Base-by-base conservation (phyloP, 2,329 filamentous ascomycete genomes). In the Verticillium tricorpus region DNA sequence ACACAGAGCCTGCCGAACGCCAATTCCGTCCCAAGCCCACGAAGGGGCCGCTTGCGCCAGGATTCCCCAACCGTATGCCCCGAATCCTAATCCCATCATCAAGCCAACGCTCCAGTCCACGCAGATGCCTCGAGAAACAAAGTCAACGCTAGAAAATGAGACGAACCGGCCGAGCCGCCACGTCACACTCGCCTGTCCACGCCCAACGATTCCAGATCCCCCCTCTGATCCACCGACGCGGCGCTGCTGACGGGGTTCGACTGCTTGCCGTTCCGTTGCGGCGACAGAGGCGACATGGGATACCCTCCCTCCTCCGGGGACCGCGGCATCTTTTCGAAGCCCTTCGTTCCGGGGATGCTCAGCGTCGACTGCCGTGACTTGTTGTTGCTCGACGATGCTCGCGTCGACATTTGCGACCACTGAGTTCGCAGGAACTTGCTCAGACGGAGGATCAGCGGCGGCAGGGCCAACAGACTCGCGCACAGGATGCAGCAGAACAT, bases 391-490 rank as follows among this genome's bases (percentile, higher is more conserved):
- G 40, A 22, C 17, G 40, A 22, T 12, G 9, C 40, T 25, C 19
- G 19, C 5, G 40, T 25, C n/a, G 40, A 50, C 40, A 50, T 50
- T n/a, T 50, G 40, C 40, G 40, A 50, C 40, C 55, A 56, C 25
- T 56, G 55, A 25, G 31, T 57, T 9, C 40, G 40, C 7, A 50
- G 3, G 25, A 50, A 50, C 40, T 50, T 50, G 40, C 40, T 50
- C 4, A 62, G 57, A 50, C 66, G 64, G n/a, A 68, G 64, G 5
- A 74, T 62, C 22, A 80, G 74, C 14, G 75, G 80, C 0, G 76
- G 78, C 2, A 72, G 76, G 17, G 77, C 73, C 5, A 72, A 72
- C 1, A 79, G 75, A 58, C 77, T 80, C 54, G 77, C 78, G 7
- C 72, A 78, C 34, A 73, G 71, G n/a, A 81, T 78, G 14, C 76